phyloP scores from a whole-genome alignment of 495 filamentous ascomycete species.

The Evansstolkia leycettana region DNA sequence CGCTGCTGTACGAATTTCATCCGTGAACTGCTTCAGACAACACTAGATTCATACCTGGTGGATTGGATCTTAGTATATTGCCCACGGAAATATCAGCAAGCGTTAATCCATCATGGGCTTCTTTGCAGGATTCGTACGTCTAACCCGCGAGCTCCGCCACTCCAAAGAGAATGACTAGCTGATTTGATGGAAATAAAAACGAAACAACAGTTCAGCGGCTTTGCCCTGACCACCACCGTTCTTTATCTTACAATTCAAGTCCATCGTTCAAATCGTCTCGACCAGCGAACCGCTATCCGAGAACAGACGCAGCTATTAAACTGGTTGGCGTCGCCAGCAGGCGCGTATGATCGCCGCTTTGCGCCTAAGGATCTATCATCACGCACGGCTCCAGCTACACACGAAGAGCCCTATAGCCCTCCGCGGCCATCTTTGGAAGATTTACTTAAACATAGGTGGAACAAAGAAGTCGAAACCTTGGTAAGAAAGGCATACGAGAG shows the following conservation, averaged over 20 bases:
- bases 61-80: no score
- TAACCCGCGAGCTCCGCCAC: not conserved
- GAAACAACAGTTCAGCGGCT: constrained; percentile 60
- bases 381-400: not conserved
- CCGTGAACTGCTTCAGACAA: no score
- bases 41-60: no score
- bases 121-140: constrained; percentile 69
- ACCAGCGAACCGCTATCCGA: constrained; percentile 59
- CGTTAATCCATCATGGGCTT: no score
- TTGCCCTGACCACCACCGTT: constrained; percentile 70
- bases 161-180: not conserved
- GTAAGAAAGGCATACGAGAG: constrained; percentile 56
- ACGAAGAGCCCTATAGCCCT: constrained; percentile 3
- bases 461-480: constrained; percentile 55
- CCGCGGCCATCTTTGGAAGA: constrained; percentile 43
- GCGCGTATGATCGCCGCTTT: constrained; percentile 29
- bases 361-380: constrained; percentile 15
- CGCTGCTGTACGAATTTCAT: no score
- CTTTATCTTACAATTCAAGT: constrained; percentile 69
- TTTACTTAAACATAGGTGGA: constrained; percentile 68
- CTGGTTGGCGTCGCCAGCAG: constrained; percentile 35
- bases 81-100: no score
- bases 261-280: constrained; percentile 57
- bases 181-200: no score
- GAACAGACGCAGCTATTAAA: constrained; percentile 54